Evolutionary conservation across 2,329 filamentous ascomycete genomes (phyloP).

Genomic region (Calonectria crousiana): DNA sequence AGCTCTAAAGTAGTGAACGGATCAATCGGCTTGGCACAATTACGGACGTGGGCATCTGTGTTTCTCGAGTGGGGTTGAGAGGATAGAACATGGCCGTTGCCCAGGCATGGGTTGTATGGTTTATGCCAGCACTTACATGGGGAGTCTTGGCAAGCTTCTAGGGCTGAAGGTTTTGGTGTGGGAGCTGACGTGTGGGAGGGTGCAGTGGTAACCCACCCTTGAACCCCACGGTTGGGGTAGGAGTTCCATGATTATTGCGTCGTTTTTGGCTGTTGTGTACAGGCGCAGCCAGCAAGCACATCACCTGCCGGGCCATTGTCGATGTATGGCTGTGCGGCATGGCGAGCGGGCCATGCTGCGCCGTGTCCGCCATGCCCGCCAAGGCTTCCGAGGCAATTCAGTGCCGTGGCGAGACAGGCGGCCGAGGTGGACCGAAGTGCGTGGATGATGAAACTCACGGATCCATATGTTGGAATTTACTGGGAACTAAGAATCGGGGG

Average conservation of each 20-base stretch:
- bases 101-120: background rate
- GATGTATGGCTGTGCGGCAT: background rate
- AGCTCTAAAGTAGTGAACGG: background rate
- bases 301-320: background rate
- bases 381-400: constrained; percentile 17
- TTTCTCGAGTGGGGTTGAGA: background rate
- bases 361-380: background rate
- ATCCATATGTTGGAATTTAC: constrained; percentile 8
- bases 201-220: constrained; percentile 6
- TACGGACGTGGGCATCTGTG: background rate
- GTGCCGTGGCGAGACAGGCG: background rate
- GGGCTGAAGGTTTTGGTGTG: constrained; percentile 17
- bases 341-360: background rate
- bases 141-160: constrained; percentile 23
- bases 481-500: background rate
- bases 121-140: constrained; percentile 4
- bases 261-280: background rate
- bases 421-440: constrained; percentile 1
- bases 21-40: constrained; percentile 1
- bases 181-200: constrained; percentile 2
- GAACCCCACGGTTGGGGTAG: constrained; percentile 7
- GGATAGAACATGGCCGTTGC: background rate
- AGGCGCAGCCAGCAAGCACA: background rate
- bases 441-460: background rate
- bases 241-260: background rate